Base-by-base conservation (phyloP, 148 eudicot species). In the Vaccinium darrowii region DNA sequence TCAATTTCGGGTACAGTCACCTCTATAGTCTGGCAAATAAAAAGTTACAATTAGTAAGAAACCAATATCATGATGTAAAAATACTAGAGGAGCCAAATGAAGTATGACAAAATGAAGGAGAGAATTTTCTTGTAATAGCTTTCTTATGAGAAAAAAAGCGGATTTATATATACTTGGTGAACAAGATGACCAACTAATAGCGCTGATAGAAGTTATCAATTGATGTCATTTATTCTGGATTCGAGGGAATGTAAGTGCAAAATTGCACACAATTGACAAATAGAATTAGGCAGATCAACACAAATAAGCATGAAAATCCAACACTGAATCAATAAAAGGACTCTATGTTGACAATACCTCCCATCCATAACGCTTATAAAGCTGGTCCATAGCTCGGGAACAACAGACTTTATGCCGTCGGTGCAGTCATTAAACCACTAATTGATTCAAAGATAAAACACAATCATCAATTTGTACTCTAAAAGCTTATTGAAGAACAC, bases 351-450 rank as follows among this genome's bases (percentile, higher is more conserved):
- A 78, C 19, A 82, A 57, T 94, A 97, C 98, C 98, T 94, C 87
- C 99, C 99, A 97, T 86, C 95, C 98, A 53, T 95, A 97, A 81
- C 83, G 83, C 57, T 91, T 90, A 50, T 80, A 86, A 78, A 97
- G 92, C 84, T 90, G 88, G 52, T 88, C 85, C 76, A 97, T 84
- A 62, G 94, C 96, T 57, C 65, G 76, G 30, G 92, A 91, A 87
- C 99, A 97, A 77, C 94, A 95, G 50, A 43, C 82, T 86, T 91
- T 84, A 97, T 92, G 71, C 94, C 98, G 63, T 90, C 84, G 30
- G 88, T 89, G 92, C 98, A 93, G 79, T 95, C 99, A 78, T 92
- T 86, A 84, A 97, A 97, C 99, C 99, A 97, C 98, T 95, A 57
- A 76, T 72, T 21, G 76, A 16, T 77, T 51, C 79, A 81, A 50